A percentile compares a stretch with the other conserved stretches of the same genome.
Conservation (phyloP, 805 yeast genomes). For the Teunomyces stri region DNA sequence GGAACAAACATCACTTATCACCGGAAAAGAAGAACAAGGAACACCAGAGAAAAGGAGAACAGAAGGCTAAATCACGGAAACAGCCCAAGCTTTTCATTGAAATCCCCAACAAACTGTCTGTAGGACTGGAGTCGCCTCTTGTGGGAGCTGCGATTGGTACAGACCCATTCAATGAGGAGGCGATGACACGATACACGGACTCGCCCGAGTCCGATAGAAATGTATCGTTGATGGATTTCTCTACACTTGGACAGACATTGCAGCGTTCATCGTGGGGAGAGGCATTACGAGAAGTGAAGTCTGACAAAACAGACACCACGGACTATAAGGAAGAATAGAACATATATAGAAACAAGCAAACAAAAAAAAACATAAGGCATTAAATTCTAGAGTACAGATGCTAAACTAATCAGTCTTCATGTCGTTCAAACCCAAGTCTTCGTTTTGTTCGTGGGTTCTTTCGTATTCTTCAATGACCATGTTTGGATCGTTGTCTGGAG, state of each 20-base stretch:
- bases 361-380: neutral
- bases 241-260: conserved; percentile 23
- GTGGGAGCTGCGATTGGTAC: neutral
- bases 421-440: conserved; percentile 78
- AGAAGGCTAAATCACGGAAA: neutral
- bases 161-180: conserved; percentile 8
- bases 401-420: conserved; percentile 32
- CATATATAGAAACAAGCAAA: neutral
- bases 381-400: neutral
- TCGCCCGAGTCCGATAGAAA: conserved; percentile 6
- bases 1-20: conserved; percentile 9
- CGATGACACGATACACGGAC: conserved; percentile 15
- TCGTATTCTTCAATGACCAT: conserved; percentile 89
- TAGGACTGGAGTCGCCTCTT: neutral
- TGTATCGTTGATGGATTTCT: conserved; percentile 18
- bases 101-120: conserved; percentile 11
- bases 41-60: neutral
- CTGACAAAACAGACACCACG: neutral
- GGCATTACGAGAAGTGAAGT: conserved; percentile 20
- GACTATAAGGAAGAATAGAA: neutral
- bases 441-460: conserved; percentile 86
- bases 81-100: conserved; percentile 19
- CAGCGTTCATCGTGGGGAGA: conserved; percentile 26
- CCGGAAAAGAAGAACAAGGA: neutral
- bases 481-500: conserved; percentile 97